Evolutionary conservation across 805 yeast genomes (phyloP), one percentile per base, ranked within the genome.

Genomic region (Tetrapisispora fleetii): DNA sequence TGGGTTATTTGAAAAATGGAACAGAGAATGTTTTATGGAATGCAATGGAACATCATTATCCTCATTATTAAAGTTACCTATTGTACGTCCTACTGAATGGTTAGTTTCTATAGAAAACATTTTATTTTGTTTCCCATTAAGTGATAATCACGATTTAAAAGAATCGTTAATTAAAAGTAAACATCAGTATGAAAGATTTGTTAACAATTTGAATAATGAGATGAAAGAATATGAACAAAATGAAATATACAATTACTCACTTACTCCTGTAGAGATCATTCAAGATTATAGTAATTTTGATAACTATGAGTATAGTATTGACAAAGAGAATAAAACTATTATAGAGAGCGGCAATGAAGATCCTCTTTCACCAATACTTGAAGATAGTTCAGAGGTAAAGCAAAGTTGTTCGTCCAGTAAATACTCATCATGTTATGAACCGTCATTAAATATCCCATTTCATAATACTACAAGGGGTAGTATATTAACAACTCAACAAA

Each of bases 31-130:
- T 52, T 52, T 65, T 1, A 58, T 49, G 35, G 50, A 52, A 35
- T 54, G 67, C 2, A 60, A 62, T 9, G 55, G 58, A 39, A 49
- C 56, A 46, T 54, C 56, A 24, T 47, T 71, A n/a, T 64, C 64
- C 32, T 58, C 61, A 8, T 52, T 70, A 4, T 47, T 71, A 19
- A 55, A 55, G 16, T 54, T 55, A 36, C 75, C 75, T 0, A 52
- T 64, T 5, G 54, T 54, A 32, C 59, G 73, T 48, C 39, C 68
- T 13, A 35, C 54, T 1, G 63, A 62, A 41, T 60, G 64, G 62
- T 28, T 53, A 4, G 48, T 37, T 1, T 18, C 48, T 17, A 39
- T 64, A 11, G 49, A 52, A 16, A 11, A 32, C 16, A 13, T 28
- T 2, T n/a, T 57, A 9, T 7, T 16, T 8, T n/a, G 4, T 16